These are phyloP conservation scores for Pilasporangium apinafurcum DNA, from an alignment of 352 stramenopile genomes.

Conservation along the genomic window DNA sequence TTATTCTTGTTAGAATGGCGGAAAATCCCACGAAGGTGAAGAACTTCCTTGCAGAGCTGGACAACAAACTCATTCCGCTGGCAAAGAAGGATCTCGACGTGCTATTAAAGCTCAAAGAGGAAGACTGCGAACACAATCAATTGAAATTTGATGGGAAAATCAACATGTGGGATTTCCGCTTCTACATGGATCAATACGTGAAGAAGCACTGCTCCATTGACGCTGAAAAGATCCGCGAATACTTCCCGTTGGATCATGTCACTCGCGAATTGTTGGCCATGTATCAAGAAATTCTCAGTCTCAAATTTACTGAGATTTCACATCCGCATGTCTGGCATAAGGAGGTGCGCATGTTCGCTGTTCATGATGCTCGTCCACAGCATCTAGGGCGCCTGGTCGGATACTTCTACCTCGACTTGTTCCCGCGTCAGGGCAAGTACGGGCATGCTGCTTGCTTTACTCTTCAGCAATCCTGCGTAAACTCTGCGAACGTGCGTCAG, in stretches of 20 bases:
- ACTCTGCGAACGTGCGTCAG: conserved; percentile 52
- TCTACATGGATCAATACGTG: conserved; percentile 86
- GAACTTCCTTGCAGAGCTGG: conserved; percentile 64
- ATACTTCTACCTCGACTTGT: conserved; percentile 87
- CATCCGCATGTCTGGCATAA: conserved; percentile 83
- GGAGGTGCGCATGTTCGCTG: conserved; percentile 84
- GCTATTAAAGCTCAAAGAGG: conserved; percentile 69
- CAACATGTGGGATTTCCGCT: conserved; percentile 89
- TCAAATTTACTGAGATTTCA: conserved; percentile 81
- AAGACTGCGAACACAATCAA: conserved; percentile 38
- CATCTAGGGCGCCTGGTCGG: conserved; percentile 59
- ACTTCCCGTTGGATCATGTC: conserved; percentile 86
- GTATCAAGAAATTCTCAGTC: conserved; percentile 84
- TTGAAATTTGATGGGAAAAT: conserved; percentile 80
- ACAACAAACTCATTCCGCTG: conserved; percentile 72
- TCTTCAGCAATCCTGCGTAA: conserved; percentile 70
- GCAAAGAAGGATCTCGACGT: conserved; percentile 69
- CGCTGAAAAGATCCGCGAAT: conserved; percentile 80
- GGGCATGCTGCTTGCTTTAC: conserved; percentile 87
- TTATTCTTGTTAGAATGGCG: conserved; percentile 49
- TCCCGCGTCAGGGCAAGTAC: conserved; percentile 84
- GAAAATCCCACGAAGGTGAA: conserved; percentile 50
- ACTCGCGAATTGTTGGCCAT: conserved; percentile 79
- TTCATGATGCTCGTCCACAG: conserved; percentile 60
- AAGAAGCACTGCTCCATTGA: conserved; percentile 88